Base-by-base conservation (phyloP, 306 rosid species). In the Castanea sativa region DNA sequence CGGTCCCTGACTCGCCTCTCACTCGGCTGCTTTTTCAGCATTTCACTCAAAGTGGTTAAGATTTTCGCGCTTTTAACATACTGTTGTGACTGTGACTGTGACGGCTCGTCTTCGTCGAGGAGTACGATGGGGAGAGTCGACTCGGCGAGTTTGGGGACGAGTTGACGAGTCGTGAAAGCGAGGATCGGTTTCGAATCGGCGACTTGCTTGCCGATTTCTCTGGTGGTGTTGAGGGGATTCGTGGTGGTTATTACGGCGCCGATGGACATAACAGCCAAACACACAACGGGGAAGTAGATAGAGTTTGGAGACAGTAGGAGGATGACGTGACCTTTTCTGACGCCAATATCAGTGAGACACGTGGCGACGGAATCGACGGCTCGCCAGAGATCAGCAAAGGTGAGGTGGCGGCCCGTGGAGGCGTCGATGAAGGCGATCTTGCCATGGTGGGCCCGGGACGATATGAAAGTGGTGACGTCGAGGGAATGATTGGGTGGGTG, bases 241-340 rank as follows among this genome's bases (percentile, higher is more conserved):
- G 97, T 91, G 82, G 99, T 91, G 83, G 98, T 92, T 75, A 95
- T 86, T 68, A 95, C 32, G 67, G 95, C 98, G 19, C 99, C 99
- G n/a, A 92, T 86, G 81, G 96, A 91, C 92, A 95, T 92, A 63
- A 86, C 86, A 80, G 96, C 91, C 32, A 92, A 92, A 84, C 98
- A 92, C 4, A 95, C 89, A 0, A 95, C 82, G 6, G 99, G 97
- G 76, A 92, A 92, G 85, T 73, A 78, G 61, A 95, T 90, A 55
- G 98, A 90, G 81, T 92, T 92, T 0, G 97, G 99, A 60, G 99
- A 92, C 59, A 95, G 89, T 18, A 95, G 78, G 75, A 92, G 95
- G 80, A 95, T 49, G 72, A 90, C 98, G 65, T 90, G 85, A 57
- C 98, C 99, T 49, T 95, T 92, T 5, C 86, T 45, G 52, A 95